Percentiles rank a stretch among this genome's conserved stretches.
phyloP scores from a whole-genome alignment of 1,139 yeast species.

The Suhomyces anneliseae region DNA sequence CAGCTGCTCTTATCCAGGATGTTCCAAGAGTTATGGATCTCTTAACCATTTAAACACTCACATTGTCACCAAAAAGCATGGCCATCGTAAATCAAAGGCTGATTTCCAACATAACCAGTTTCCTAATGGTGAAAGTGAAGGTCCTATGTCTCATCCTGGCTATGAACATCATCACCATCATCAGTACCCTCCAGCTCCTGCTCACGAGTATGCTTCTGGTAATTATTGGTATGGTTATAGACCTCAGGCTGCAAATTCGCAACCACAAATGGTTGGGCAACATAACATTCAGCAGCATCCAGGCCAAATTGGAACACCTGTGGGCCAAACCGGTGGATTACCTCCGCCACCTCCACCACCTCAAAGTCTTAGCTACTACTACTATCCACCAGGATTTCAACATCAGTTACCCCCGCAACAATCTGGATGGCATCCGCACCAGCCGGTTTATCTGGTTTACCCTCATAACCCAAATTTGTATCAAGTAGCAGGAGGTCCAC shows the following conservation, averaged over 20 bases:
- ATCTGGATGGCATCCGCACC: conserved; percentile 4
- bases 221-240: conserved; percentile 32
- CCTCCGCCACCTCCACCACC: conserved; percentile 9
- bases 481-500: background rate
- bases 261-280: conserved; percentile 1
- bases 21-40: conserved; percentile 74
- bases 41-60: conserved; percentile 78
- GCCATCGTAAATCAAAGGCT: conserved; percentile 64
- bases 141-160: conserved; percentile 1
- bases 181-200: conserved; percentile 3
- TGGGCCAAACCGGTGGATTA: background rate
- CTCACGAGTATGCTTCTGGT: conserved; percentile 22
- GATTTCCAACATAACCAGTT: conserved; percentile 49
- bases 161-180: conserved; percentile 8
- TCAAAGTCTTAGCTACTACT: conserved; percentile 10
- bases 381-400: conserved; percentile 12
- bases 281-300: conserved; percentile 7
- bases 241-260: conserved; percentile 8
- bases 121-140: conserved; percentile 3
- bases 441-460: conserved; percentile 2
- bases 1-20: conserved; percentile 58
- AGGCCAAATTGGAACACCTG: conserved; percentile 1
- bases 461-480: background rate
- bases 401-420: conserved; percentile 6
- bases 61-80: conserved; percentile 70